Conservation (phyloP, 306 rosid genomes). For the Parietaria judaica region DNA sequence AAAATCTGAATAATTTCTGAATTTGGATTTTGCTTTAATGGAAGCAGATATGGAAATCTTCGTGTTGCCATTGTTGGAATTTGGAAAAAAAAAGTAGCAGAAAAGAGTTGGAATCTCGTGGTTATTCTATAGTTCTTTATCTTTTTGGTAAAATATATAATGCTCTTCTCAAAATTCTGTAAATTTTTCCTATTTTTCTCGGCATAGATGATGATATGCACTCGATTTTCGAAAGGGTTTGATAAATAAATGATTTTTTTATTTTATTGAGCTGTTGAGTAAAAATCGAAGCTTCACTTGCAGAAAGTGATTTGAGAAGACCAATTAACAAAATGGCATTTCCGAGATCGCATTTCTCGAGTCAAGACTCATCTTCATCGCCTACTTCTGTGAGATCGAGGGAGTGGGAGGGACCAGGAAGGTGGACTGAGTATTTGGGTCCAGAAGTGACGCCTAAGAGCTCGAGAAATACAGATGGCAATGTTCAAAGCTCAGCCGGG, state of each 20-base stretch:
- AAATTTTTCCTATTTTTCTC: neutral
- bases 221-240: neutral
- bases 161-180: neutral
- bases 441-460: slow-evolving; percentile 53
- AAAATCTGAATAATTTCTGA: neutral
- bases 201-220: neutral
- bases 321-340: slow-evolving; percentile 46
- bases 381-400: slow-evolving; percentile 65
- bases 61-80: neutral
- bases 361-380: slow-evolving; percentile 74
- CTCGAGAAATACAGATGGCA: slow-evolving; percentile 67
- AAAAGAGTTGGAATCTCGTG: neutral
- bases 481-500: slow-evolving; percentile 46
- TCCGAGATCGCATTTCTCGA: slow-evolving; percentile 46
- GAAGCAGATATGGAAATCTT: no score
- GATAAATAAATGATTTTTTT: no score
- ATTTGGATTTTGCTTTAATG: neutral
- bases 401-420: slow-evolving; percentile 78
- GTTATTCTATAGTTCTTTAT: neutral
- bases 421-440: slow-evolving; percentile 94
- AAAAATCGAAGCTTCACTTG: slow-evolving; percentile 16
- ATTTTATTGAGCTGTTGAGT: slow-evolving; percentile 19
- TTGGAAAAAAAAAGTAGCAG: neutral
- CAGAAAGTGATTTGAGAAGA: slow-evolving; percentile 24
- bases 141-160: neutral